phyloP scores from a whole-genome alignment of 805 yeast species.

The Saitoella complicata region DNA sequence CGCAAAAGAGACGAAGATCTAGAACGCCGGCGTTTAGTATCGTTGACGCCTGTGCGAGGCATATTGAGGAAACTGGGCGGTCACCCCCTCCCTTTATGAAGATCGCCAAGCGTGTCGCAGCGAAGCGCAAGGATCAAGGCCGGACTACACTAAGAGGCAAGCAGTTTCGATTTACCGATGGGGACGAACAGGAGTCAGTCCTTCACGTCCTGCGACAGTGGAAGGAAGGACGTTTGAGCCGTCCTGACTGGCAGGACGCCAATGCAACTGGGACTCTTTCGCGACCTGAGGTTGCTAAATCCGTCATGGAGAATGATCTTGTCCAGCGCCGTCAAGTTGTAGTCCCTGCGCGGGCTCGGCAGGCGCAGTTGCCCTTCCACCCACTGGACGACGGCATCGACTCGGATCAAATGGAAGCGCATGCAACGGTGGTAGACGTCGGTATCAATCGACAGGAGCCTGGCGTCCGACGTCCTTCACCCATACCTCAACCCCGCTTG shows the following conservation, averaged over 20 bases:
- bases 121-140: constrained; percentile 5
- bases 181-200: constrained; percentile 8
- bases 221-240: constrained; percentile 13
- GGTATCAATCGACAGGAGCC: constrained; percentile 10
- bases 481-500: constrained; percentile 1
- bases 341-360: background rate
- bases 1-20: too few species aligned
- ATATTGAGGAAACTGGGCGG: too few species aligned
- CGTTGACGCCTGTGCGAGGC: too few species aligned
- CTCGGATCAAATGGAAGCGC: background rate
- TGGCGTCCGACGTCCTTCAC: constrained; percentile 4
- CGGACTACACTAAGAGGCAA: constrained; percentile 7
- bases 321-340: background rate
- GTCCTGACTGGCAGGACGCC: constrained; percentile 5
- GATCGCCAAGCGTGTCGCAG: constrained; percentile 11
- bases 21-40: too few species aligned
- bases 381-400: background rate
- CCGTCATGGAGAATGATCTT: background rate
- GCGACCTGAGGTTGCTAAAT: background rate
- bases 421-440: constrained; percentile 3
- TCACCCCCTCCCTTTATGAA: constrained; percentile 8
- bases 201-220: constrained; percentile 8
- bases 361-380: background rate
- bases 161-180: constrained; percentile 10
- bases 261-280: constrained; percentile 6